A percentile compares a stretch with the other conserved stretches of the same genome.
Conservation (phyloP, 768 basidiomycete genomes). For the Xerocomus spinulosus region DNA sequence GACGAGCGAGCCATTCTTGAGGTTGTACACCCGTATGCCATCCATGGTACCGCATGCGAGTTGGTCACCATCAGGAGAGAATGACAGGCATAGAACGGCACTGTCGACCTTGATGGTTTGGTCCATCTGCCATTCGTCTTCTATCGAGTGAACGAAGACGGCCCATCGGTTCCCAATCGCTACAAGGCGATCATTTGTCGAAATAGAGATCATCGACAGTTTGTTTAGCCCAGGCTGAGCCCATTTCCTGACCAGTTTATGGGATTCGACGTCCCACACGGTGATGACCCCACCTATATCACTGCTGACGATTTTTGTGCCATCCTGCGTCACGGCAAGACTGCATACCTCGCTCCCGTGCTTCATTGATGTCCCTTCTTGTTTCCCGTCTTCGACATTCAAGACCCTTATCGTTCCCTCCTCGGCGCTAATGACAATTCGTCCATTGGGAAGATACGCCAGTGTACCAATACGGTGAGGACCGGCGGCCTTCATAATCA, state of each 20-base stretch:
- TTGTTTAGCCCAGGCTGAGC: background rate
- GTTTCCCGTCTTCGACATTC: background rate
- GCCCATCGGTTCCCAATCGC: background rate
- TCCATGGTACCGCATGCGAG: background rate
- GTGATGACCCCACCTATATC: background rate
- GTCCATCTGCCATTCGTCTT: background rate
- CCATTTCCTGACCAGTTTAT: background rate
- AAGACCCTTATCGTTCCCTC: background rate
- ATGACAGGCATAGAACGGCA: background rate
- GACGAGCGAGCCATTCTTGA: background rate
- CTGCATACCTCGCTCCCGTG: background rate
- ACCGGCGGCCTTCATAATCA: background rate
- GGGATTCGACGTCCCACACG: constrained; percentile 4
- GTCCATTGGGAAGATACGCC: constrained; percentile 1
- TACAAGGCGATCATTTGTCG: background rate
- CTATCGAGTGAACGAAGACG: background rate
- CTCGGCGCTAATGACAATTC: background rate
- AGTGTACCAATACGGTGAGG: background rate
- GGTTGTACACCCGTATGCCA: background rate
- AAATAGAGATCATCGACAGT: background rate
- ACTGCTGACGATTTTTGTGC: constrained; percentile 1
- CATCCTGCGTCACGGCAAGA: background rate
- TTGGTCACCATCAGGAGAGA: constrained; percentile 2
- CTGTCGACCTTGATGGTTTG: background rate
- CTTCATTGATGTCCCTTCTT: background rate